Base-by-base conservation (phyloP, 768 basidiomycete species). In the Calocybe gangraenosa region DNA sequence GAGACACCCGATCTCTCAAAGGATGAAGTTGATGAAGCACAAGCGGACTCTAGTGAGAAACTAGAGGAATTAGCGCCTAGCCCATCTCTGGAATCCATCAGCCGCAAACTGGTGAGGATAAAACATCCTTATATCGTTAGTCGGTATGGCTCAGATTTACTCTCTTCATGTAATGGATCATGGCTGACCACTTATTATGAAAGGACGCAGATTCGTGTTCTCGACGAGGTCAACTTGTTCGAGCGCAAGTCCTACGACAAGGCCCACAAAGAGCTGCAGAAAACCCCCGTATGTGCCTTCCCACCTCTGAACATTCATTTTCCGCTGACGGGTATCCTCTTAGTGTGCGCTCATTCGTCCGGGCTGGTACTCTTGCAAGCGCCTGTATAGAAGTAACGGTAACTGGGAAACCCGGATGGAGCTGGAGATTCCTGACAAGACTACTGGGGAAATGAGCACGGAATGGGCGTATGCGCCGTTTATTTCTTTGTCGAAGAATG, bases 391-490 rank as follows among this genome's bases (percentile, higher is more conserved):
- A 1, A 28, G 17, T 5, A 56, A 55, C 32, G 64, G 64, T 1
- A 56, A 59, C 36, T 58, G 58, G 37, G 64, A 68, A 44, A 66
- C 65, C 9, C 44, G 42, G 21, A 40, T 68, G 15, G 57, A 63
- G 30, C 47, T 66, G 7, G 42, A 50, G 37, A 44, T 55, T 2
- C 49, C 54, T 7, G 44, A 54, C 20, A 49, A 52, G 9, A 44
- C 36, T 7, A 49, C 49, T 1, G 51, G 47, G 14, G 48, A 49
- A 28, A 48, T 37, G 9, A 46, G 48, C n/a, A 57, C 44, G 2
- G 58, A 62, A 15, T 64, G 56, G 58, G 58, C 58, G 0, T 69
- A 69, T 48, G 63, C 58, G 1, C 67, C 67, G 0, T 66, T 59
- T 50, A 35, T 69, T 4, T 46, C 50, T 23, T 49, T 58, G 9